Evolutionary conservation across 179 eudicot species (phyloP).

Genomic region (Beta corolliflora): DNA sequence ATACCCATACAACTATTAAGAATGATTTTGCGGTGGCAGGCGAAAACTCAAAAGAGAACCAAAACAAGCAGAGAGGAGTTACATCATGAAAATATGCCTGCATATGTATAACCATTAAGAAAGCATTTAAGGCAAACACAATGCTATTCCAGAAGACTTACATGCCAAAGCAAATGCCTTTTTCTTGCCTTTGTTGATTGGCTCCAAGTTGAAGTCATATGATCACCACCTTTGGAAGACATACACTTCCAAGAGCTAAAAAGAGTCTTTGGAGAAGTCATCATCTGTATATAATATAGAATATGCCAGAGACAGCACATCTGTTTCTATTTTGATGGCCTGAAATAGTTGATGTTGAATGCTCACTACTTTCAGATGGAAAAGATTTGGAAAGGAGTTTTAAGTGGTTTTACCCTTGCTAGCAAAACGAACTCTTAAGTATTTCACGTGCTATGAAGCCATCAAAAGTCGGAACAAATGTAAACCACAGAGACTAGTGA

Average conservation of each 20-base stretch:
- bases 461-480: too few relatives aligned
- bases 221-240: slow-evolving; percentile 52
- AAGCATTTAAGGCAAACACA: slow-evolving; percentile 1
- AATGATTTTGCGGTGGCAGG: not conserved
- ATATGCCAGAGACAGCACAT: slow-evolving; percentile 77
- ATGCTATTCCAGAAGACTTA: slow-evolving; percentile 42
- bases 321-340: slow-evolving; percentile 68
- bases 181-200: slow-evolving; percentile 65
- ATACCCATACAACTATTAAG: too few relatives aligned
- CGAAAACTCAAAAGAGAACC: not conserved
- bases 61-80: slow-evolving; percentile 1
- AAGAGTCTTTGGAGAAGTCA: slow-evolving; percentile 70
- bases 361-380: slow-evolving; percentile 61
- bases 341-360: slow-evolving; percentile 22
- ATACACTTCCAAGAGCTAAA: slow-evolving; percentile 73
- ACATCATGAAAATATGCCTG: not conserved
- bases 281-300: slow-evolving; percentile 75
- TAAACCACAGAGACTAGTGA: too few relatives aligned
- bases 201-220: slow-evolving; percentile 74
- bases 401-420: slow-evolving; percentile 66
- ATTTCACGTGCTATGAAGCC: too few relatives aligned
- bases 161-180: slow-evolving; percentile 76
- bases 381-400: slow-evolving; percentile 84
- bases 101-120: not conserved
- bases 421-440: too few relatives aligned